Conservation (phyloP, 192 early-diverging fungal species). For the Coemansia sp. region DNA sequence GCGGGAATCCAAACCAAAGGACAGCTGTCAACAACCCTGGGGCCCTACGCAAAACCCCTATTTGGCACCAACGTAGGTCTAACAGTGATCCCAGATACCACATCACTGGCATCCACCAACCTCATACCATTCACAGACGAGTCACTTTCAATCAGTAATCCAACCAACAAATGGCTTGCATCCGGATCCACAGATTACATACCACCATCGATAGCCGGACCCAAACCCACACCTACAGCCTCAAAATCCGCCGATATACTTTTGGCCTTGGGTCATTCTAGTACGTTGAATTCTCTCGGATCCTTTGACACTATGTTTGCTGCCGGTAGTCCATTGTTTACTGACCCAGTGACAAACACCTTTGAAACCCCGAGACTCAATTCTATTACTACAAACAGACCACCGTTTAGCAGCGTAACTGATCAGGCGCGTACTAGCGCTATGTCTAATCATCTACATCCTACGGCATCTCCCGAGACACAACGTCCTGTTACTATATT, state of each 20-base stretch:
- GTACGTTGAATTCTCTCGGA: no score
- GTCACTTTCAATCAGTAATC: no score
- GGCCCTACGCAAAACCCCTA: constrained; percentile 29
- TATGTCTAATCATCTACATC: no score
- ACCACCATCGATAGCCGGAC: not conserved
- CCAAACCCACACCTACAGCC: not conserved
- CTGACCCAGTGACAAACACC: not conserved
- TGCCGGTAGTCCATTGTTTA: constrained; percentile 32
- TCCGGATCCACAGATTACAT: constrained; percentile 16
- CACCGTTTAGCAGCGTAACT: constrained; percentile 27
- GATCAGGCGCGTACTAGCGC: constrained; percentile 13
- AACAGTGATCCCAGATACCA: constrained; percentile 18
- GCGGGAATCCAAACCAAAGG: constrained; percentile 31
- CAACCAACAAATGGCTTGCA: constrained; percentile 15
- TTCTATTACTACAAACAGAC: constrained; percentile 22
- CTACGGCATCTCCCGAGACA: no score
- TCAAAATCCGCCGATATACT: no score
- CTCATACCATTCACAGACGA: constrained; percentile 21
- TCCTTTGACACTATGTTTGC: constrained; percentile 20
- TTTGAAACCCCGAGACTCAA: not conserved
- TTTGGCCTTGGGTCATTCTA: constrained; percentile 5
- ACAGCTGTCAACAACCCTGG: constrained; percentile 18
- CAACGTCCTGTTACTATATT: constrained; percentile 16
- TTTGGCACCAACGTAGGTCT: constrained; percentile 40
- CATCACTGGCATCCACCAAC: not conserved